These are phyloP conservation scores for Colletotrichum australisinense DNA, from an alignment of 2,329 filamentous ascomycete genomes.

Conservation along the genomic window DNA sequence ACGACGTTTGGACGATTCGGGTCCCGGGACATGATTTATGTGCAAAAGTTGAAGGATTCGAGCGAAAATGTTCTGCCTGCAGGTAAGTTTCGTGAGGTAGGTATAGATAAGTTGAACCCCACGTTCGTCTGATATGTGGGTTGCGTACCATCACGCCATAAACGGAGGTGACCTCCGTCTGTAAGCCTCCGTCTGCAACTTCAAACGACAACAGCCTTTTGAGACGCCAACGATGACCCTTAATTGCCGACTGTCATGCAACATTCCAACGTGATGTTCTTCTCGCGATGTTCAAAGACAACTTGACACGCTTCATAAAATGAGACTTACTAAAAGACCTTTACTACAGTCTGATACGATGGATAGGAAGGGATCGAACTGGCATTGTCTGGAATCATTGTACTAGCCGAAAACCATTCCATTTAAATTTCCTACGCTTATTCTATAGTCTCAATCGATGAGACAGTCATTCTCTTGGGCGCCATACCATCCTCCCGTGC, in stretches of 20 bases:
- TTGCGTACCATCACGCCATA: background rate
- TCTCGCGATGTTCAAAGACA: too few relatives aligned
- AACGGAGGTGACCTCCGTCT: background rate
- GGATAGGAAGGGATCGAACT: too few relatives aligned
- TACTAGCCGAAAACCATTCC: too few relatives aligned
- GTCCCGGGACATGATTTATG: conserved; percentile 37
- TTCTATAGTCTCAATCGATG: background rate
- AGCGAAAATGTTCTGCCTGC: background rate
- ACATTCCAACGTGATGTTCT: too few relatives aligned
- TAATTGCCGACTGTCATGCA: background rate
- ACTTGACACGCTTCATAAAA: too few relatives aligned
- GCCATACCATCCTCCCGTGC: background rate
- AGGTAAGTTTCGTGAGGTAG: background rate
- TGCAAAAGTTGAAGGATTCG: background rate
- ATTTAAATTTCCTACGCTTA: too few relatives aligned
- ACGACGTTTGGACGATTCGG: conserved; percentile 43
- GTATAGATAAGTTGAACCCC: background rate
- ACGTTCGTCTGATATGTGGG: background rate
- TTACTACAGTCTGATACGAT: too few relatives aligned
- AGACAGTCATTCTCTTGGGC: background rate
- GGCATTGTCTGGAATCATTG: too few relatives aligned
- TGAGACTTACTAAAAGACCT: too few relatives aligned
- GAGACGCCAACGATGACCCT: background rate
- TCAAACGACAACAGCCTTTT: background rate
- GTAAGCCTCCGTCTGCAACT: too few relatives aligned